phyloP scores from a whole-genome alignment of 2,329 filamentous ascomycete genomes.

The Trichophyton rubrum region DNA sequence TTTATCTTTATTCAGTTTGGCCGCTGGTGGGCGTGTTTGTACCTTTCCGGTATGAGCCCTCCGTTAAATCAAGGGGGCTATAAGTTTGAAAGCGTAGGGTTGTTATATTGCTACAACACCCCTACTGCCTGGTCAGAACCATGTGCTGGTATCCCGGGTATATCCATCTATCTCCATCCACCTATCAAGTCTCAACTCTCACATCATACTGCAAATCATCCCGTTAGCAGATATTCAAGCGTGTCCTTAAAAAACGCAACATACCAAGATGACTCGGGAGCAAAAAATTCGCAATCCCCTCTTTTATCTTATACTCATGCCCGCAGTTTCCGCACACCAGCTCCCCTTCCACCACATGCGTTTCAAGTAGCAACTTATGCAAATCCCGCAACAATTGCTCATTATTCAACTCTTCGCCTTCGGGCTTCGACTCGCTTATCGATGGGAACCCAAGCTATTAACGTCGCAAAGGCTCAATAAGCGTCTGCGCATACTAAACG shows the following conservation, averaged over 20 bases:
- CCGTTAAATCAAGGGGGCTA: no score
- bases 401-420: slow-evolving; percentile 50
- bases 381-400: slow-evolving; percentile 63
- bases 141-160: background rate
- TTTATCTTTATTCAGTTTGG: background rate
- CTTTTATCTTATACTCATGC: slow-evolving; percentile 86
- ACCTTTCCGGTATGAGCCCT: no score
- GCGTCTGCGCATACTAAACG: background rate
- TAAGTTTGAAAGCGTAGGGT: no score
- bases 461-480: no score
- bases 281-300: slow-evolving; percentile 94
- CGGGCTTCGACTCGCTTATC: slow-evolving; percentile 53
- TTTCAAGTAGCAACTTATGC: slow-evolving; percentile 75
- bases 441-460: slow-evolving; percentile 63
- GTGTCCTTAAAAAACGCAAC: background rate
- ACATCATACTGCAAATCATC: background rate
- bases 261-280: slow-evolving; percentile 73
- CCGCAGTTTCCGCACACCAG: slow-evolving; percentile 83
- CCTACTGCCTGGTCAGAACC: no score
- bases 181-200: background rate
- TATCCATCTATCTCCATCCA: background rate
- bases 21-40: no score
- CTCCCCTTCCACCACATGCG: slow-evolving; percentile 76
- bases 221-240: background rate
- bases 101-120: no score